These are phyloP conservation scores for Atractiella rhizophila DNA, from an alignment of 768 basidiomycete genomes.

Conservation along the genomic window DNA sequence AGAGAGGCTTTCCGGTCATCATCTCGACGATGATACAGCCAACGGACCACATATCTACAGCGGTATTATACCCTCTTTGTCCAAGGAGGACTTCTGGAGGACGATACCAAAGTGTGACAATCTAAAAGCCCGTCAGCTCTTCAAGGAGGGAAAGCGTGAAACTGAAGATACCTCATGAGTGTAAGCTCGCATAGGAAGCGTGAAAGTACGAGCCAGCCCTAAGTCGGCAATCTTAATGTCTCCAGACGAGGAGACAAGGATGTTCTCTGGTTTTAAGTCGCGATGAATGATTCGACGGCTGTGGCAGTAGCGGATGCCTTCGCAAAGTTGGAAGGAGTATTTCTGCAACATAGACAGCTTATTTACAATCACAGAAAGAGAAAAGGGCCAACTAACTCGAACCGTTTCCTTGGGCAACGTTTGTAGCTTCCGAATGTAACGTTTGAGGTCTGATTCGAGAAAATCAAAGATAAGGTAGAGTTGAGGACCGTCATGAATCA, in stretches of 20 bases:
- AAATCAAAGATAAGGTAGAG: slow-evolving; percentile 96
- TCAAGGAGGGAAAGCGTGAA: too few relatives aligned
- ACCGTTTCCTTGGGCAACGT: slow-evolving; percentile 47
- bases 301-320: slow-evolving; percentile 78
- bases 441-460: slow-evolving; percentile 82
- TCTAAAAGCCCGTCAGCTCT: too few relatives aligned
- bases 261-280: slow-evolving; percentile 99
- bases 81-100: too few relatives aligned
- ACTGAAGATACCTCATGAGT: too few relatives aligned
- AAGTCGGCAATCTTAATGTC: slow-evolving; percentile 96
- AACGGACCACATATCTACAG: too few relatives aligned
- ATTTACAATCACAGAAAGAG: background rate
- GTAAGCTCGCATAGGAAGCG: too few relatives aligned
- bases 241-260: slow-evolving; percentile 91
- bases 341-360: slow-evolving; percentile 33
- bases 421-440: slow-evolving; percentile 78
- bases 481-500: slow-evolving; percentile 87
- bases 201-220: too few relatives aligned
- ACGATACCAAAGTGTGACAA: too few relatives aligned
- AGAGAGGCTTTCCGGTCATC: slow-evolving; percentile 85
- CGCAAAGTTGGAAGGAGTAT: slow-evolving; percentile 82
- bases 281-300: slow-evolving; percentile 89
- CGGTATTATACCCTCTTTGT: too few relatives aligned
- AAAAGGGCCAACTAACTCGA: slow-evolving; percentile 35
- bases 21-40: slow-evolving; percentile 45